phyloP scores from a whole-genome alignment of 805 yeast genomes.

The Saccharomyces cerevisiae region DNA sequence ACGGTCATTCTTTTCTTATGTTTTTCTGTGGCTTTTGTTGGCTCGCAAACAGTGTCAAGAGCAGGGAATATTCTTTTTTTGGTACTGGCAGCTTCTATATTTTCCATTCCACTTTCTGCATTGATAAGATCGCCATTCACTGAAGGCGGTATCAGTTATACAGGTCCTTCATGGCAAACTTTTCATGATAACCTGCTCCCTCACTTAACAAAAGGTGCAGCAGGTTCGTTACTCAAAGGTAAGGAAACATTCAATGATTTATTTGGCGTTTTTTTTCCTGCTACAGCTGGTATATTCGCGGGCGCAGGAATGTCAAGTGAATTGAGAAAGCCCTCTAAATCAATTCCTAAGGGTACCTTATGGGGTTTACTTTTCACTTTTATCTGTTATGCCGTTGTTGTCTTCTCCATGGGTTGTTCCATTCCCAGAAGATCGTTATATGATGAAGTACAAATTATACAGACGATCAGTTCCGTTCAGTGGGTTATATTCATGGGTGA shows the following conservation, averaged over 20 bases:
- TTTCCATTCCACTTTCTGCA: slow-evolving; percentile 75
- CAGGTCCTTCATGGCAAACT: slow-evolving; percentile 69
- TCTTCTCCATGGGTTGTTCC: slow-evolving; percentile 67
- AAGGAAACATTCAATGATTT: slow-evolving; percentile 75
- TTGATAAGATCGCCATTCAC: slow-evolving; percentile 57
- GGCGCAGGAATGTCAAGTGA: slow-evolving; percentile 99
- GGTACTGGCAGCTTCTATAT: slow-evolving; percentile 57
- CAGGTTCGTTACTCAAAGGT: slow-evolving; percentile 60
- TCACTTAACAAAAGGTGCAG: slow-evolving; percentile 79
- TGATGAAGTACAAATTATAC: slow-evolving; percentile 76
- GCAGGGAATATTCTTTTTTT: slow-evolving; percentile 72
- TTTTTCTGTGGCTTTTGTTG: slow-evolving; percentile 68
- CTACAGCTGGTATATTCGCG: slow-evolving; percentile 96
- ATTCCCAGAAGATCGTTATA: slow-evolving; percentile 74
- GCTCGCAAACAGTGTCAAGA: slow-evolving; percentile 70
- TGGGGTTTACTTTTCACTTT: slow-evolving; percentile 77
- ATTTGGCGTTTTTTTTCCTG: slow-evolving; percentile 95
- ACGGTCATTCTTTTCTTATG: slow-evolving; percentile 62
- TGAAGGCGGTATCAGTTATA: slow-evolving; percentile 44
- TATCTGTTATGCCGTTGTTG: slow-evolving; percentile 67
- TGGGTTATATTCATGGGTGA: slow-evolving; percentile 78
- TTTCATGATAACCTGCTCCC: slow-evolving; percentile 64
- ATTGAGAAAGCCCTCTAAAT: slow-evolving; percentile 69
- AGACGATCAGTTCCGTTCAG: slow-evolving; percentile 65
- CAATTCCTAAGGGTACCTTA: slow-evolving; percentile 91